These are phyloP conservation scores for Xylaria sp. DNA, from an alignment of 2,329 filamentous ascomycete species.

Conservation along the genomic window DNA sequence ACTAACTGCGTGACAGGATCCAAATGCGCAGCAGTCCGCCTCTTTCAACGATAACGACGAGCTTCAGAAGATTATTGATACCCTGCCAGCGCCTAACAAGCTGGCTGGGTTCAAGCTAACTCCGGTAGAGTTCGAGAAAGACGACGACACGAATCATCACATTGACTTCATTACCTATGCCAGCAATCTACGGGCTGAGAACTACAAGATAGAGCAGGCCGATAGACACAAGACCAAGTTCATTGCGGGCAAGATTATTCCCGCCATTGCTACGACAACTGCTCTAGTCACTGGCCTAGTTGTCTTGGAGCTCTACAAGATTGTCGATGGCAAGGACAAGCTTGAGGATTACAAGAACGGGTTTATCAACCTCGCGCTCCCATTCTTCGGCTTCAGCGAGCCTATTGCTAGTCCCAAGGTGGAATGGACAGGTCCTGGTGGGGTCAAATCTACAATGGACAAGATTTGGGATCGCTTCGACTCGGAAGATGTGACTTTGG, in stretches of 20 bases:
- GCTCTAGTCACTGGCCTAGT: conserved; percentile 95
- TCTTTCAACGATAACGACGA: conserved; percentile 79
- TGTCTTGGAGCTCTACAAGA: conserved; percentile 93
- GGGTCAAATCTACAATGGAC: conserved; percentile 81
- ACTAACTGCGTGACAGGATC: conserved; percentile 66
- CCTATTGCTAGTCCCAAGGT: conserved; percentile 95
- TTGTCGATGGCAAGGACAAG: conserved; percentile 94
- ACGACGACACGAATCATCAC: conserved; percentile 97
- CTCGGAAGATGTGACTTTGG: conserved; percentile 83
- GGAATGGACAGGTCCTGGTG: conserved; percentile 81
- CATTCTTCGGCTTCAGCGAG: conserved; percentile 98
- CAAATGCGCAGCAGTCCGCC: conserved; percentile 80
- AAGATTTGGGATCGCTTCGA: conserved; percentile 99
- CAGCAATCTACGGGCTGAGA: conserved; percentile 95
- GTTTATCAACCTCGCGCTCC: conserved; percentile 94
- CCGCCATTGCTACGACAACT: conserved; percentile 96
- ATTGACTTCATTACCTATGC: conserved; percentile 99
- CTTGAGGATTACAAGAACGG: conserved; percentile 99
- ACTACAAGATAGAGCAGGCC: conserved; percentile 94
- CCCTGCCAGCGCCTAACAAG: conserved; percentile 81
- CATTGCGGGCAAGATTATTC: conserved; percentile 99
- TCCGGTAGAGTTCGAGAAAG: conserved; percentile 98
- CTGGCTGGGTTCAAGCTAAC: conserved; percentile 89
- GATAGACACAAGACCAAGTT: conserved; percentile 99
- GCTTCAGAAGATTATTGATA: conserved; percentile 75